Evolutionary conservation across 441 rosid genomes (phyloP).

Genomic region (Melastoma candidum): DNA sequence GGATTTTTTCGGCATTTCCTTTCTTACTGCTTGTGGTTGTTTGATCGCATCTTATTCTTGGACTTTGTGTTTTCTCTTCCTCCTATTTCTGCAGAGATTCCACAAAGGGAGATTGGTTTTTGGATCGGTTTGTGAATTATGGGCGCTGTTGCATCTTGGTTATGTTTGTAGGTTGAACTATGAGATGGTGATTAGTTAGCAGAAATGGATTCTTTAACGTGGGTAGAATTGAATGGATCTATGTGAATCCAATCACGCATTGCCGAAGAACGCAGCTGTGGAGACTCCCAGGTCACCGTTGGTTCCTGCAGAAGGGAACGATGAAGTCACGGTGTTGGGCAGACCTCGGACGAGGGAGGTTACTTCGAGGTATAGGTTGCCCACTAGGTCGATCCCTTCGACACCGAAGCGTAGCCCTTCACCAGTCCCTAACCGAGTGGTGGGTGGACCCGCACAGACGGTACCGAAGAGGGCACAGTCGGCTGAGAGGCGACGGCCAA

Average conservation of each 20-base stretch:
- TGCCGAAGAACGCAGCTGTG: conserved; percentile 35
- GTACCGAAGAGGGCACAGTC: conserved; percentile 64
- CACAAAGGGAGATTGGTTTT: too few relatives aligned
- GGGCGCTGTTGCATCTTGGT: too few relatives aligned
- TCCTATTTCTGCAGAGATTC: too few relatives aligned
- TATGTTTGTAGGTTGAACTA: too few relatives aligned
- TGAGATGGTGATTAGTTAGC: too few relatives aligned
- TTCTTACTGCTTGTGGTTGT: too few relatives aligned
- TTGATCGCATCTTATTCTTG: too few relatives aligned
- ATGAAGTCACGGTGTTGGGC: conserved; percentile 27
- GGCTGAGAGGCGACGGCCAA: conserved; percentile 83
- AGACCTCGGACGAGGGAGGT: conserved; percentile 59
- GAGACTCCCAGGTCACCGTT: conserved; percentile 49
- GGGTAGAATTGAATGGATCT: conserved; percentile 77
- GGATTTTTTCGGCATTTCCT: too few relatives aligned
- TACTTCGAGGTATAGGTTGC: conserved; percentile 79
- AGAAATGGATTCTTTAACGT: conserved; percentile 32
- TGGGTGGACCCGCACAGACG: conserved; percentile 34
- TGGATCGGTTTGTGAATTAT: too few relatives aligned
- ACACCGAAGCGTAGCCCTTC: conserved; percentile 55
- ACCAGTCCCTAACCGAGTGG: conserved; percentile 51
- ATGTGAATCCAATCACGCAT: conserved; percentile 32
- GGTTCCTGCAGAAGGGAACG: conserved; percentile 64
- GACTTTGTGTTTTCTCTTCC: too few relatives aligned
- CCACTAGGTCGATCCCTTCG: conserved; percentile 39